Base-by-base conservation (phyloP, 768 basidiomycete species). In the Amanita muscaria region DNA sequence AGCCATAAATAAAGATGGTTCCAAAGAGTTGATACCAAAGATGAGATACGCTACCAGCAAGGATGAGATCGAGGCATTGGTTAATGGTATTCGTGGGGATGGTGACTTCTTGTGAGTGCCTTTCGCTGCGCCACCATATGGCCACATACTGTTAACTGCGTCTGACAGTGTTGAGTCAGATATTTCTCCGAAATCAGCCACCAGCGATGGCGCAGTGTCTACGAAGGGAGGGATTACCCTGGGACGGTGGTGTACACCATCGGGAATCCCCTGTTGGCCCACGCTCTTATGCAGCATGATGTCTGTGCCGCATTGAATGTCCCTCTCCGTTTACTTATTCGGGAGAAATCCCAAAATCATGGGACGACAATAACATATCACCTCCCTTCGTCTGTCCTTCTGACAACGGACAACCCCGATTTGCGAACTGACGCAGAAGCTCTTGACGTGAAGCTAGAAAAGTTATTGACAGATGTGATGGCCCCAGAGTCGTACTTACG, bases 181-280 rank as follows among this genome's bases (percentile, higher is more conserved):
- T 69, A 68, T 30, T 74, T 74, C 54, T 46, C 56, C 21, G 62
- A 70, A 42, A 46, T 65, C 24, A 56, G 56, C 21, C 67, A 70
- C 44, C 48, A 63, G 23, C 50, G 40, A n/a, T 67, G 71, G 61
- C 38, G 73, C 35, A 58, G 61, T 36, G 51, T 54, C 23, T 66
- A 62, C 51, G 47, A 53, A 25, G 57, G 53, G 15, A 54, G 50
- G 24, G 45, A 37, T 12, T 56, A 60, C 32, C 66, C 67, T 16
- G 52, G 51, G 23, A 58, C 66, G 1, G 51, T 63, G 32, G 53
- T 69, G 10, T 78, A 78, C 56, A 66, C 62, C 22, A 60, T 75
- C 44, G 75, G 75, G 14, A 76, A 76, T 55, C 76, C 76, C 2
- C 56, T 73, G 39, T 58, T 73, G 36, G 76, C 74, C 0, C 66